phyloP scores from a whole-genome alignment of 2,329 filamentous ascomycete species.

The Colletotrichum lini region DNA sequence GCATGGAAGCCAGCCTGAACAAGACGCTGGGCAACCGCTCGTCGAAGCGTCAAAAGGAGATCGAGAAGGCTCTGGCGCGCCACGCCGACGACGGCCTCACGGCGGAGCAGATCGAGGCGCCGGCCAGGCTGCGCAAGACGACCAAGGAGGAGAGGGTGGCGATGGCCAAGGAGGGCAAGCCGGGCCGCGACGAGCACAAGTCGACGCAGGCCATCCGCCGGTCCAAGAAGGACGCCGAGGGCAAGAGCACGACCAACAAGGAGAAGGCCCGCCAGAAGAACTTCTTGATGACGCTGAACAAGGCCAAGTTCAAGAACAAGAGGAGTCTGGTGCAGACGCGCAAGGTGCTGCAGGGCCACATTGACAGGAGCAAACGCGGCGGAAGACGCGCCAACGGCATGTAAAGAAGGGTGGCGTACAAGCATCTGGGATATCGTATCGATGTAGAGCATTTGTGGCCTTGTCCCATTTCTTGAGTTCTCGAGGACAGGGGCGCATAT shows the following conservation, averaged over 20 bases:
- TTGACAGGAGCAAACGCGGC: constrained; percentile 86
- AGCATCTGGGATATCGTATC: not conserved
- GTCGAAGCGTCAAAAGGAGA: constrained; percentile 56
- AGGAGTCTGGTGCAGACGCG: constrained; percentile 89
- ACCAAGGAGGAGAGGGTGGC: constrained; percentile 93
- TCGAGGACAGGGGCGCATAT: not conserved
- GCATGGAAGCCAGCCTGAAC: constrained; percentile 79
- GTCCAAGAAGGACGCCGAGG: constrained; percentile 88
- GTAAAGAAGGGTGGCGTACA: constrained; percentile 5
- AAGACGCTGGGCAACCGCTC: constrained; percentile 66
- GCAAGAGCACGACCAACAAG: constrained; percentile 97
- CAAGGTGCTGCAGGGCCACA: constrained; percentile 84
- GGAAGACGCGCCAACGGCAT: constrained; percentile 80
- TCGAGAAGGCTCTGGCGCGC: constrained; percentile 66
- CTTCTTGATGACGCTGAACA: constrained; percentile 97
- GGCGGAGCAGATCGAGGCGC: constrained; percentile 91
- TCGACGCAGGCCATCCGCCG: constrained; percentile 86
- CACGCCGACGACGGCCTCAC: constrained; percentile 92
- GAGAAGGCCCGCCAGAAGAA: constrained; percentile 99
- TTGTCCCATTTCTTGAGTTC: not conserved
- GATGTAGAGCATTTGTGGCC: not conserved
- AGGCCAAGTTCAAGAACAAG: constrained; percentile 97
- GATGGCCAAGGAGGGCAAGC: constrained; percentile 85
- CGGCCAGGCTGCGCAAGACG: constrained; percentile 83
- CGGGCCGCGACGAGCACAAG: constrained; percentile 84